A percentile compares a stretch with the other conserved stretches of the same genome.
Evolutionary conservation across 208 protist genomes (phyloP).

Genomic region (Tritrichomonas musculus): DNA sequence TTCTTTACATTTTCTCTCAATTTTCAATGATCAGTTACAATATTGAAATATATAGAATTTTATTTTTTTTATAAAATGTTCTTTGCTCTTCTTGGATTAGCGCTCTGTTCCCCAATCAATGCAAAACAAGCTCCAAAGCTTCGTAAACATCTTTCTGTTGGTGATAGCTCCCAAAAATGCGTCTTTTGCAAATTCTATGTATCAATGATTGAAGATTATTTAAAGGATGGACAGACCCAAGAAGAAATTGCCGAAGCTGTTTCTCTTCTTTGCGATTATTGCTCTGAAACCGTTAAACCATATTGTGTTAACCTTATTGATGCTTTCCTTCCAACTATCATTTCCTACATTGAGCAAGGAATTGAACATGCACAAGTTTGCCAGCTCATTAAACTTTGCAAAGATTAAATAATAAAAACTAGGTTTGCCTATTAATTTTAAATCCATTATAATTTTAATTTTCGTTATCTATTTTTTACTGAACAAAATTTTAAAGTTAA

Average conservation of each 20-base stretch:
- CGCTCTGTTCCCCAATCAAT: no score
- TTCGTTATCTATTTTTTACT: no score
- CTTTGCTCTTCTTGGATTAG: neutral
- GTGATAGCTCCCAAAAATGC: neutral
- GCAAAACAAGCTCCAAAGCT: neutral
- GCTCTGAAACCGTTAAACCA: neutral
- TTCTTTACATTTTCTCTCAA: no score
- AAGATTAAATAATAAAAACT: neutral
- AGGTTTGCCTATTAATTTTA: no score
- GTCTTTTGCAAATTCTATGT: slow-evolving; percentile 4
- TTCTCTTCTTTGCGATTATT: neutral
- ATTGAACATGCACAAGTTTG: neutral
- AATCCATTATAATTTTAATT: no score
- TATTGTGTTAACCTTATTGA: neutral
- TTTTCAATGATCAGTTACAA: no score
- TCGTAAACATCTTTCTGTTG: neutral
- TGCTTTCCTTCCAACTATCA: neutral
- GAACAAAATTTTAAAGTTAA: no score
- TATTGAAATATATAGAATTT: no score
- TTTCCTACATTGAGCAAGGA: neutral
- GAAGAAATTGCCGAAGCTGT: neutral
- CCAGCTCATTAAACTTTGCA: neutral
- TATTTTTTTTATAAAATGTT: neutral
- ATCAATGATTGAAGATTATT: neutral
- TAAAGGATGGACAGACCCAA: neutral